phyloP scores from a whole-genome alignment of 352 stramenopile species.

The Elongisporangium prolatum region DNA sequence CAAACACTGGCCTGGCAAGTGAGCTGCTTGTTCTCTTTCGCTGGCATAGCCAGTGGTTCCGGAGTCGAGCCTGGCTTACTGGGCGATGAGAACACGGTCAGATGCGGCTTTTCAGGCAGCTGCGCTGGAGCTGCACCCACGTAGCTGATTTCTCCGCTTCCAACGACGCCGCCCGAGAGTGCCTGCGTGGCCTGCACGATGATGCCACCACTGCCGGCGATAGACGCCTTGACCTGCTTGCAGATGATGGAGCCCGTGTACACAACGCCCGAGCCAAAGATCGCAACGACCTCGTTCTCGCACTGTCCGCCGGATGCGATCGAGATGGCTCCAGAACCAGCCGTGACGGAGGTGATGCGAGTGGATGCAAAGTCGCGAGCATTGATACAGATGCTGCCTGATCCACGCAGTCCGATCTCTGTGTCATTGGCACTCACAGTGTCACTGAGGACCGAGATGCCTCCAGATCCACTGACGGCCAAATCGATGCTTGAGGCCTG shows the following conservation, averaged over 20 bases:
- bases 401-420: neutral
- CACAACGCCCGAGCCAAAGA: constrained; percentile 1
- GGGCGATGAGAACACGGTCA: neutral
- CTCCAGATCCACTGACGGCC: constrained; percentile 1
- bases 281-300: neutral
- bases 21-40: neutral
- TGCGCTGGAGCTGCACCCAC: neutral
- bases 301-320: neutral
- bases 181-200: constrained; percentile 19
- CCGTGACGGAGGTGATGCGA: neutral
- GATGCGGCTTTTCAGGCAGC: neutral
- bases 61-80: neutral
- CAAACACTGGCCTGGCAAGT: neutral
- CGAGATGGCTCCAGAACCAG: neutral
- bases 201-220: constrained; percentile 16
- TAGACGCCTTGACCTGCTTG: constrained; percentile 9
- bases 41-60: neutral
- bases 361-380: neutral
- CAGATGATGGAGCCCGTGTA: constrained; percentile 14
- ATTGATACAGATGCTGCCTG: neutral
- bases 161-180: constrained; percentile 8
- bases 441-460: neutral
- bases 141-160: neutral
- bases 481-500: neutral
- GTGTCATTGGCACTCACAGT: neutral